Evolutionary conservation across 2,329 filamentous ascomycete species (phyloP), one percentile per base, ranked within the genome.

Genomic region (Apiospora phragmitis): DNA sequence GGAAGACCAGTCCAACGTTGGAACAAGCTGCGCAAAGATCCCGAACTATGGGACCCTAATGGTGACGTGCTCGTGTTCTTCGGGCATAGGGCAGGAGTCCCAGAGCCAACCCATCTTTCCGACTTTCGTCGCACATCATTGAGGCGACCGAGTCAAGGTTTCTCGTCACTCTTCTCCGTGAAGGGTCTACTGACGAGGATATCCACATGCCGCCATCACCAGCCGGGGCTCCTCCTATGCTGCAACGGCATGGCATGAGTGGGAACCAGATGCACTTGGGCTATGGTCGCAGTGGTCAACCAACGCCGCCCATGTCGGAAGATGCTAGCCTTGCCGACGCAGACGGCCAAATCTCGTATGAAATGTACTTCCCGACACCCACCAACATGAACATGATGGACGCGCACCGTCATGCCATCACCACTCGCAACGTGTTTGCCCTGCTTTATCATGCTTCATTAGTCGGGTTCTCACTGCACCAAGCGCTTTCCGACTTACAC

Each of bases 351-450:
- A 86, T 90, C 59, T 87, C 85, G 2, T 90, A 90, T 71, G 86
- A 91, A 75, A 87, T 93, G 78, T 89, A 87, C 80, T 91, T 93
- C 71, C 86, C 90, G 0, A 84, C 89, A 0, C 89, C 89, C 0
- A 73, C 83, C 1, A 84, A 86, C 47, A 75, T 87, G 49, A 84
- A 76, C 74, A 85, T 80, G 76, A 79, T 79, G 24, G 87, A 85
- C 55, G 86, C 85, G 69, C 83, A 86, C 1, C 83, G 89, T 0
- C 85, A 92, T 73, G 89, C 91, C 73, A 85, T 93, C 65, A 90
- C 91, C 0, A 91, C 91, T 0, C 87, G 91, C 26, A 93, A 93
- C 75, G 87, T 93, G 62, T 89, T 93, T 74, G 91, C 91, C 0
- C 80, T 93, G 43, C 79, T 93, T 1, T 90, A 89, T 75, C 85